These are phyloP conservation scores for Psidium friedrichsthalianum DNA, from an alignment of 345 rosid species.

Conservation along the genomic window DNA sequence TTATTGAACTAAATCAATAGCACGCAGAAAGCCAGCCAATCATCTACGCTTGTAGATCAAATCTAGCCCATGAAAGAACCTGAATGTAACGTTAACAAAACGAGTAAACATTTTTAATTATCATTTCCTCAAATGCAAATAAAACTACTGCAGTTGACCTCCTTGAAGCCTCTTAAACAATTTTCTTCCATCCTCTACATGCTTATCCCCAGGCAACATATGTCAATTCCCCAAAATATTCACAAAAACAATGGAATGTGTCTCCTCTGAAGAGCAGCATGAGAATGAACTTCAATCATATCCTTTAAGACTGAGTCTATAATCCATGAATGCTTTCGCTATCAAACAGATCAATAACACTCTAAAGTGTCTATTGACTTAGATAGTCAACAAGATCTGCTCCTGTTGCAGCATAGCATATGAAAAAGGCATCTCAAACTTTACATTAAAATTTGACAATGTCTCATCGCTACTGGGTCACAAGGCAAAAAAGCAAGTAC, in stretches of 20 bases:
- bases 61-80: not conserved
- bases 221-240: not conserved
- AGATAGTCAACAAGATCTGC: not conserved
- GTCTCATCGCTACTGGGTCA: not conserved
- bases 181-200: not conserved
- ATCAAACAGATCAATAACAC: not conserved
- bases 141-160: not conserved
- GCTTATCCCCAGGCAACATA: not conserved
- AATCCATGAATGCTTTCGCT: not conserved
- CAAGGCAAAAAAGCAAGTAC: not conserved
- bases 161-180: not conserved
- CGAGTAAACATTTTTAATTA: not conserved
- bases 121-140: not conserved
- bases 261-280: not conserved
- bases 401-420: not conserved
- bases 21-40: not conserved
- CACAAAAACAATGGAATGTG: not conserved
- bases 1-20: not conserved
- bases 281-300: not conserved
- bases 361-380: not conserved
- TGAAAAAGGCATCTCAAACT: not conserved
- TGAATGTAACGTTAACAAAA: not conserved
- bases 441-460: not conserved
- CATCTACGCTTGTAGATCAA: not conserved
- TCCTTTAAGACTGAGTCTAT: not conserved